Evolutionary conservation across 2,329 filamentous ascomycete genomes (phyloP).

Genomic region (Sordariomycetes sp.): DNA sequence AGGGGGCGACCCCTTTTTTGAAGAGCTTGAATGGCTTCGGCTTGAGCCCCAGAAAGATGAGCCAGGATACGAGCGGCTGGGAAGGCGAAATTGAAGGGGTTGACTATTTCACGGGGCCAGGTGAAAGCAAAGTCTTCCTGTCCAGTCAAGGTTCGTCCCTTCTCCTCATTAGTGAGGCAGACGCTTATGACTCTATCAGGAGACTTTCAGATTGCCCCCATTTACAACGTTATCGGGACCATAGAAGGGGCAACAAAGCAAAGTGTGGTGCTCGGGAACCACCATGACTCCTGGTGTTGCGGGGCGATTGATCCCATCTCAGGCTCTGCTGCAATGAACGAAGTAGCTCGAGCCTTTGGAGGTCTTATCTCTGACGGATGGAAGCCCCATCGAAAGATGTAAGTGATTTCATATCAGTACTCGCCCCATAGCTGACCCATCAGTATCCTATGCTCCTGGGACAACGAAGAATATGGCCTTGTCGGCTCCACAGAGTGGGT

Average conservation of each 20-base stretch:
- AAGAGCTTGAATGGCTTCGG: slow-evolving; percentile 61
- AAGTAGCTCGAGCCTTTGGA: slow-evolving; percentile 59
- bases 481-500: slow-evolving; percentile 70
- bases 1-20: slow-evolving; percentile 58
- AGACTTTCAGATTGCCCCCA: slow-evolving; percentile 7
- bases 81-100: slow-evolving; percentile 11
- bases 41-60: neutral
- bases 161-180: slow-evolving; percentile 44
- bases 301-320: slow-evolving; percentile 66
- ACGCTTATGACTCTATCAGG: neutral
- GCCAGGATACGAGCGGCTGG: slow-evolving; percentile 34
- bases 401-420: too few relatives aligned
- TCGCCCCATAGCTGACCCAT: too few relatives aligned
- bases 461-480: slow-evolving; percentile 61
- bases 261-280: slow-evolving; percentile 62
- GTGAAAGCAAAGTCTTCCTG: slow-evolving; percentile 37
- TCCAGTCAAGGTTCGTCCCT: slow-evolving; percentile 54
- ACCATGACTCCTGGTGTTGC: slow-evolving; percentile 67
- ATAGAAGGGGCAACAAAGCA: slow-evolving; percentile 64
- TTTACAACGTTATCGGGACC: slow-evolving; percentile 56
- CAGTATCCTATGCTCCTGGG: slow-evolving; percentile 58
- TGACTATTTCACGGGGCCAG: slow-evolving; percentile 3
- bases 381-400: too few relatives aligned
- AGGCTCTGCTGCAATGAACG: slow-evolving; percentile 60
- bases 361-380: slow-evolving; percentile 54